Evolutionary conservation across 2,329 filamentous ascomycete species (phyloP).

Genomic region (Pezicula rhizophila): DNA sequence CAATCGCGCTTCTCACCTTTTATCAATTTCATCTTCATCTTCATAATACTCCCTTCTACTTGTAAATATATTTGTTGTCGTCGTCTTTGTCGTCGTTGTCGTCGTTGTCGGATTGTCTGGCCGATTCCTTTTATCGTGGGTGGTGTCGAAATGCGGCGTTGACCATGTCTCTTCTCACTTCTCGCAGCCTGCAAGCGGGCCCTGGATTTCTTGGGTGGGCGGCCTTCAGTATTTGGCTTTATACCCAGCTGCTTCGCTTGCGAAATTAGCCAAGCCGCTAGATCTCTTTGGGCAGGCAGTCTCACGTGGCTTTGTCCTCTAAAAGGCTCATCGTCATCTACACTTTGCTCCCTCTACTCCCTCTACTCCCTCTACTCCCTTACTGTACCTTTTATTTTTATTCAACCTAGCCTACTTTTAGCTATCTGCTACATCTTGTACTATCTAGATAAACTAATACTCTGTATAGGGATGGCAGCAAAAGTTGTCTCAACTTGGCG

Average conservation of each 20-base stretch:
- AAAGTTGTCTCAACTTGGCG: conserved; percentile 76
- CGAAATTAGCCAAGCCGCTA: conserved; percentile 19
- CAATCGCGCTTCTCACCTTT: not conserved
- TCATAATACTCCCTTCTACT: not conserved
- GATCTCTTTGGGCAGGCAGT: conserved; percentile 10
- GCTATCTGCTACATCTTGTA: not conserved
- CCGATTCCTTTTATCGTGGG: not conserved
- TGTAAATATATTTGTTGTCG: not conserved
- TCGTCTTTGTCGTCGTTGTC: not conserved
- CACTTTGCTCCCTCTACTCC: not conserved
- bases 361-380: no score
- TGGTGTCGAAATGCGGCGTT: not conserved
- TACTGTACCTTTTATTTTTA: not conserved
- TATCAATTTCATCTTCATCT: conserved; percentile 1
- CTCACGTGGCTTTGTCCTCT: conserved; percentile 11
- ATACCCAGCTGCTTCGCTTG: conserved; percentile 23
- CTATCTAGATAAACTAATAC: conserved; percentile 19
- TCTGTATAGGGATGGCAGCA: conserved; percentile 78
- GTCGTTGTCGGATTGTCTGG: no score
- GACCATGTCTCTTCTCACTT: conserved; percentile 2
- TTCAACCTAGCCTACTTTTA: not conserved
- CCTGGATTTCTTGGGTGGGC: conserved; percentile 22
- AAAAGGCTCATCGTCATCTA: not conserved
- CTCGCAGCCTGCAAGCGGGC: conserved; percentile 13
- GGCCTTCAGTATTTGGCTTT: conserved; percentile 28